Conservation (phyloP, 371 early-diverging fungal species). For the Syncephalis fuscata region DNA sequence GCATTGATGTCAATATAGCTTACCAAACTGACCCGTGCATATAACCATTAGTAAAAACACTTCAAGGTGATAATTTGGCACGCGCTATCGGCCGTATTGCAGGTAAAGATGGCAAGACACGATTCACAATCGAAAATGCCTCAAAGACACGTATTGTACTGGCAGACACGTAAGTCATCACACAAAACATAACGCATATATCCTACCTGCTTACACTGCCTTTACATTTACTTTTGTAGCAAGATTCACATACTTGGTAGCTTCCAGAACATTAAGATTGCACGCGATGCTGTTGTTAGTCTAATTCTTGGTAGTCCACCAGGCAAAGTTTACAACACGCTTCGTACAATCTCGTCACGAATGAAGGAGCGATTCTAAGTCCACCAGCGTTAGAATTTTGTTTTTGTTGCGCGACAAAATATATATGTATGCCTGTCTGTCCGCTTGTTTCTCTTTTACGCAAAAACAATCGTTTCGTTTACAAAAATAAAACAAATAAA, state of each 20-base stretch:
- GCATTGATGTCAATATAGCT: no score
- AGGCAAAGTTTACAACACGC: slow-evolving; percentile 90
- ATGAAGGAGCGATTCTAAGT: slow-evolving; percentile 85
- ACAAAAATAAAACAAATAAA: no score
- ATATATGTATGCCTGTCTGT: no score
- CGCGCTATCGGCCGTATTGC: slow-evolving; percentile 99
- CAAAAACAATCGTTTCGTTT: no score
- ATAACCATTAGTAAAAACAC: slow-evolving; percentile 56
- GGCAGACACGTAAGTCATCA: slow-evolving; percentile 69
- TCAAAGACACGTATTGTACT: slow-evolving; percentile 94
- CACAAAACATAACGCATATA: background rate
- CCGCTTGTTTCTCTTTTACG: no score
- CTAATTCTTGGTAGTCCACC: slow-evolving; percentile 97
- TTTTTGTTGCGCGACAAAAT: background rate
- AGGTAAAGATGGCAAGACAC: slow-evolving; percentile 97
- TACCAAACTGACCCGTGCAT: background rate
- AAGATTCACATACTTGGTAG: slow-evolving; percentile 96
- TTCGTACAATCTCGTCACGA: slow-evolving; percentile 73
- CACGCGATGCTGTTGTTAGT: slow-evolving; percentile 87
- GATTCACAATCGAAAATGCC: slow-evolving; percentile 93
- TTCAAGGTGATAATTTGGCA: slow-evolving; percentile 91
- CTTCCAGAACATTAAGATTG: slow-evolving; percentile 94
- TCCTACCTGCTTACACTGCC: no score
- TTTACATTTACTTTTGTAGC: slow-evolving; percentile 12
- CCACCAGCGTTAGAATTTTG: background rate